A percentile compares a stretch with the other conserved stretches of the same genome.
These are phyloP conservation scores for Craterostigma plantagineum DNA, from an alignment of 257 asterid genomes.

Conservation along the genomic window DNA sequence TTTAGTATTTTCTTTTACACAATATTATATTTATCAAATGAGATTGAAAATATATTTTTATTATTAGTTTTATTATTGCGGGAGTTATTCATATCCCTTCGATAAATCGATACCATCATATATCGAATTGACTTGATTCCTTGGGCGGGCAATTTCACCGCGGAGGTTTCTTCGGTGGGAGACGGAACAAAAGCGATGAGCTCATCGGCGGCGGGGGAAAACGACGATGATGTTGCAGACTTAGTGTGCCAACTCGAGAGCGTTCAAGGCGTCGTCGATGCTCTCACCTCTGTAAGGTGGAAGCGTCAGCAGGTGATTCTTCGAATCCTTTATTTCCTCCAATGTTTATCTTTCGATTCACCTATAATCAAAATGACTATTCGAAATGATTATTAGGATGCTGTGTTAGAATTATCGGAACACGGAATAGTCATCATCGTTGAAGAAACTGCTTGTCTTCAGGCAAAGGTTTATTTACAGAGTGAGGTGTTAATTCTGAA, in stretches of 20 bases:
- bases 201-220: constrained; percentile 33
- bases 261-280: constrained; percentile 85
- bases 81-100: no score
- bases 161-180: constrained; percentile 38
- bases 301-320: constrained; percentile 62
- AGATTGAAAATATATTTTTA: no score
- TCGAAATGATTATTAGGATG: constrained; percentile 29
- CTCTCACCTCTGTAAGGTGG: constrained; percentile 89
- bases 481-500: constrained; percentile 43
- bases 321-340: background rate
- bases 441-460: constrained; percentile 85
- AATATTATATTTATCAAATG: no score
- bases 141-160: no score
- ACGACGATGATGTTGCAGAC: constrained; percentile 29
- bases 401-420: constrained; percentile 68
- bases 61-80: no score
- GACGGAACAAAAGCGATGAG: constrained; percentile 25
- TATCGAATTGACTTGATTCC: no score
- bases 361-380: background rate
- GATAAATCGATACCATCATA: no score
- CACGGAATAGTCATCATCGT: constrained; percentile 87
- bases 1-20: no score
- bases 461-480: constrained; percentile 83
- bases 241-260: constrained; percentile 71
- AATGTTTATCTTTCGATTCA: background rate